Conservation (phyloP, 129 eudicot genomes). For the Solidago caesia region DNA sequence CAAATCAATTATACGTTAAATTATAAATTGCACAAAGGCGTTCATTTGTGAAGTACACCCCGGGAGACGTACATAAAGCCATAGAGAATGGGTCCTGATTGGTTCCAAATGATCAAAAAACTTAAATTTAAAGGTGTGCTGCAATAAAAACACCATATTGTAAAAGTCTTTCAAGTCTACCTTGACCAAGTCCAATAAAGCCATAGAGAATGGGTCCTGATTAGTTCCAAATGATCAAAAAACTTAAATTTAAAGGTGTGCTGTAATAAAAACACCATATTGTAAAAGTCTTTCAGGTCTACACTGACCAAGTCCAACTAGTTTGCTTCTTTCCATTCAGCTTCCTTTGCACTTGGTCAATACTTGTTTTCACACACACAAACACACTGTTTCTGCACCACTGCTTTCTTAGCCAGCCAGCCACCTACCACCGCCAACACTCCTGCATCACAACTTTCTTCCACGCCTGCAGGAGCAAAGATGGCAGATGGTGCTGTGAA, state of each 20-base stretch:
- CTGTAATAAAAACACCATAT: neutral
- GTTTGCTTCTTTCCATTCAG: neutral
- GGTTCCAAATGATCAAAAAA: neutral
- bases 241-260: neutral
- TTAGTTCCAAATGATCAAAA: neutral
- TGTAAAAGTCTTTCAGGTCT: neutral
- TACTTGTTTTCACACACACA: neutral
- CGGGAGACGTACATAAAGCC: neutral
- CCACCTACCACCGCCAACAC: neutral
- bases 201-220: neutral
- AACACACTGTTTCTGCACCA: neutral
- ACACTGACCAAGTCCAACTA: neutral
- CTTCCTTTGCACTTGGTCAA: neutral
- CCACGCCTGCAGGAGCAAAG: neutral
- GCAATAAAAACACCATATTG: neutral
- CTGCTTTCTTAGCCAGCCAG: neutral
- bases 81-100: neutral
- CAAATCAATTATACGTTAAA: no score
- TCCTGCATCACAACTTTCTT: neutral
- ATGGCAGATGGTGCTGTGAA: conserved; percentile 65
- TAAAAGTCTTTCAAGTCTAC: neutral
- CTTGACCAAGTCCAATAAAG: conserved; percentile 3
- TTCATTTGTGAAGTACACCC: no score
- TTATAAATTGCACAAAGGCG: no score
- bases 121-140: neutral